Conservation (phyloP, 495 filamentous ascomycete species). For the Stereocaulon alpinum region DNA sequence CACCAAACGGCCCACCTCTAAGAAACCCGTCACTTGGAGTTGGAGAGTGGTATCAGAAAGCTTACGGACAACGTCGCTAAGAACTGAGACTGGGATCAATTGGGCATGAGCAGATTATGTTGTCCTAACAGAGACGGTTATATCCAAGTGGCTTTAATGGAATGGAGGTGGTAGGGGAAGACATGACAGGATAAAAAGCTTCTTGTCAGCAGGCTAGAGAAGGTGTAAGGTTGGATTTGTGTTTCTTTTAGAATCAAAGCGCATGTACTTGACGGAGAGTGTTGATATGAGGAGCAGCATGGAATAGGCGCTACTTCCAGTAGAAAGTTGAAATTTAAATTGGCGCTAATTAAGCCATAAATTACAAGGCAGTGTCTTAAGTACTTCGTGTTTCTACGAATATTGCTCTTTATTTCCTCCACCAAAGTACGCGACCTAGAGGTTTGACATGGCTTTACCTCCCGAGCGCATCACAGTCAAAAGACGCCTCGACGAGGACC, state of each 20-base stretch:
- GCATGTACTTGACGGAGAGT: too few relatives aligned
- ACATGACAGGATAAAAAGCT: too few relatives aligned
- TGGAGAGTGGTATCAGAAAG: slow-evolving; percentile 23
- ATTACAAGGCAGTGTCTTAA: background rate
- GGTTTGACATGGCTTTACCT: slow-evolving; percentile 32
- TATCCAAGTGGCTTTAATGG: too few relatives aligned
- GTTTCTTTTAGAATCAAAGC: too few relatives aligned
- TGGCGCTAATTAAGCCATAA: background rate
- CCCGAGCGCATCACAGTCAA: slow-evolving; percentile 48
- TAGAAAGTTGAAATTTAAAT: background rate
- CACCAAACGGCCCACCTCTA: background rate
- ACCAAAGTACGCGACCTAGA: background rate
- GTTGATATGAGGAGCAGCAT: too few relatives aligned
- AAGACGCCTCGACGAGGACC: slow-evolving; percentile 46
- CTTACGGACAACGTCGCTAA: slow-evolving; percentile 16
- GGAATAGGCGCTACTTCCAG: too few relatives aligned
- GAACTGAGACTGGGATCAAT: too few relatives aligned
- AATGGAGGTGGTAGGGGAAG: too few relatives aligned
- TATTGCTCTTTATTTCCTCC: background rate
- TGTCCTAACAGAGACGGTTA: too few relatives aligned
- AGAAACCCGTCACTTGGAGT: slow-evolving; percentile 6
- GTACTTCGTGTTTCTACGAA: background rate
- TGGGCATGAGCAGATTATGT: too few relatives aligned
- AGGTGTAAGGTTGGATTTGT: too few relatives aligned
- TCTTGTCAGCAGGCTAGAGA: too few relatives aligned